phyloP scores from a whole-genome alignment of 805 yeast species.

The Kuraishia ogatae region DNA sequence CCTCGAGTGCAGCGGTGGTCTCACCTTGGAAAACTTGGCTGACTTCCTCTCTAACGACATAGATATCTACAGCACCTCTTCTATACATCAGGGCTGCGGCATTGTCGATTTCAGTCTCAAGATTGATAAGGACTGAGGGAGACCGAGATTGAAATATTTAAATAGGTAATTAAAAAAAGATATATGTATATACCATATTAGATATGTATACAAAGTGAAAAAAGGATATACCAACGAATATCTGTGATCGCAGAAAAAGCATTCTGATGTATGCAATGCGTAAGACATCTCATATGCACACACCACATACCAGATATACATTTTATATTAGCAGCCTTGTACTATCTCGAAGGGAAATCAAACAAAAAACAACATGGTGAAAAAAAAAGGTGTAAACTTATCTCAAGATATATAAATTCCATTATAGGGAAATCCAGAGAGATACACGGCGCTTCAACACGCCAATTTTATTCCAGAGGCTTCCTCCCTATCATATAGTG shows the following conservation, averaged over 20 bases:
- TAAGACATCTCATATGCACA: no score
- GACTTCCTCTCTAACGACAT: conserved; percentile 66
- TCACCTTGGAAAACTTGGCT: conserved; percentile 58
- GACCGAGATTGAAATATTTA: background rate
- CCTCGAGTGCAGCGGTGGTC: conserved; percentile 90
- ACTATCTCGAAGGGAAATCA: background rate
- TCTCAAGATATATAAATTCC: background rate
- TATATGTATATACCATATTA: no score
- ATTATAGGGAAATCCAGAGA: background rate
- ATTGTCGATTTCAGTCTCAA: conserved; percentile 81
- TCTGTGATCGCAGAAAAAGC: background rate
- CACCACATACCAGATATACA: background rate
- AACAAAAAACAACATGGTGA: background rate
- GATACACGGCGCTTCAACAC: no score
- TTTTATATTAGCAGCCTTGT: background rate
- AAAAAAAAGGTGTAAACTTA: background rate
- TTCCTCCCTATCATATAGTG: no score
- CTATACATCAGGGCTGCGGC: conserved; percentile 86
- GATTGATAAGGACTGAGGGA: conserved; percentile 24
- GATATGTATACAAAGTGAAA: background rate
- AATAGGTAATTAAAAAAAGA: background rate
- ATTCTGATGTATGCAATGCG: background rate
- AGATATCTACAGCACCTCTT: conserved; percentile 85
- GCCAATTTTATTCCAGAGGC: no score
- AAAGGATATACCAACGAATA: background rate